Conservation (phyloP, 345 rosid species). For the Nasturtium officinale region DNA sequence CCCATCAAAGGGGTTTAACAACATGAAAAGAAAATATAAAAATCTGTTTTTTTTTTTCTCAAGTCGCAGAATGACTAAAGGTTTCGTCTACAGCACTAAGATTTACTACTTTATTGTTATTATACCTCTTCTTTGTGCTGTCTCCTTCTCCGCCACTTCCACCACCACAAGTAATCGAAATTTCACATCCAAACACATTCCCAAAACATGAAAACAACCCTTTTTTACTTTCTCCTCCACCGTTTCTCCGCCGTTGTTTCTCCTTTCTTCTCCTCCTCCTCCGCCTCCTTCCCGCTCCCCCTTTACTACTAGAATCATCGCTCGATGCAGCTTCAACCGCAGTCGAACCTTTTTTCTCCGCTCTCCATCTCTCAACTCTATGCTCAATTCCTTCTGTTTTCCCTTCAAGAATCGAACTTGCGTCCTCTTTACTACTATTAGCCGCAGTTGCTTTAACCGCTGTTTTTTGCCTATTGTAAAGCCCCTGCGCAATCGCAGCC, state of each 20-base stretch:
- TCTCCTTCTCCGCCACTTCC: conserved; percentile 45
- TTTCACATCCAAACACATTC: conserved; percentile 70
- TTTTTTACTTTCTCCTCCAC: conserved; percentile 34
- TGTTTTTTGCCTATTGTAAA: conserved; percentile 52
- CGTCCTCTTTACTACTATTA: conserved; percentile 29
- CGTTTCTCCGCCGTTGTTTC: conserved; percentile 29
- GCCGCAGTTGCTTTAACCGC: conserved; percentile 31
- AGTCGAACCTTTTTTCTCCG: conserved; percentile 39
- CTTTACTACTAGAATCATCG: conserved; percentile 31
- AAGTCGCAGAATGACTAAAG: conserved; percentile 37
- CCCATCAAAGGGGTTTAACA: background rate
- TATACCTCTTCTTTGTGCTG: conserved; percentile 45
- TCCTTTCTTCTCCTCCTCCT: conserved; percentile 37
- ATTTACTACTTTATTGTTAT: conserved; percentile 46
- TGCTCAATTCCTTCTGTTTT: conserved; percentile 57
- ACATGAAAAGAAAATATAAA: background rate
- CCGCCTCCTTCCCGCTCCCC: conserved; percentile 19
- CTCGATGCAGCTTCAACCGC: conserved; percentile 21
- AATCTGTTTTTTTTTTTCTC: background rate
- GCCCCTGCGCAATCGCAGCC: conserved; percentile 86
- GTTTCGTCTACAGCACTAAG: conserved; percentile 56
- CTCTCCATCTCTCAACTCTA: conserved; percentile 74
- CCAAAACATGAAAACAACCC: conserved; percentile 82
- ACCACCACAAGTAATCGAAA: conserved; percentile 85
- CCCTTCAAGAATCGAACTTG: conserved; percentile 59